These are phyloP conservation scores for Gossypium bickii DNA, from an alignment of 345 rosid genomes.

Conservation along the genomic window DNA sequence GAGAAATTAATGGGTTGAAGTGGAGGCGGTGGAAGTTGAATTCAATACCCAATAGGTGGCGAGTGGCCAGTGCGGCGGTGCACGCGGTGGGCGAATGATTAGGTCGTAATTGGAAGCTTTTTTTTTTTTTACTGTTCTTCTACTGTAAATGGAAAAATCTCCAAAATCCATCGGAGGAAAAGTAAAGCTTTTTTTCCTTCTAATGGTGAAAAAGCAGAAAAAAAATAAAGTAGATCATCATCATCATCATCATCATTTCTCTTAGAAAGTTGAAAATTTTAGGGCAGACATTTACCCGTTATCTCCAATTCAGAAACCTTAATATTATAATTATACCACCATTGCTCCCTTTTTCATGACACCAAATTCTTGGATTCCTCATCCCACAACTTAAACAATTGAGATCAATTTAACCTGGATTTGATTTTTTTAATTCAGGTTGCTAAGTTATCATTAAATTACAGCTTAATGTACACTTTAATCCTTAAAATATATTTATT, in stretches of 20 bases:
- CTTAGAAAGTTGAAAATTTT: background rate
- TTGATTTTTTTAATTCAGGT: background rate
- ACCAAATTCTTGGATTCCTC: background rate
- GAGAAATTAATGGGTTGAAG: background rate
- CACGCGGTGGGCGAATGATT: conserved; percentile 28
- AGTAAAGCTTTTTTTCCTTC: conserved; percentile 7
- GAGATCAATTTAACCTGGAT: background rate
- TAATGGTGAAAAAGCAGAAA: conserved; percentile 21
- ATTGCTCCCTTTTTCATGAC: background rate
- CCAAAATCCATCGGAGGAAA: background rate
- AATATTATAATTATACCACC: background rate
- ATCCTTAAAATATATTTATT: no score
- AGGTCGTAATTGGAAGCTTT: conserved; percentile 28
- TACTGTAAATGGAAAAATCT: background rate
- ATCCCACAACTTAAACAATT: background rate
- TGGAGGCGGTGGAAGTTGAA: background rate
- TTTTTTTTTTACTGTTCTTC: background rate
- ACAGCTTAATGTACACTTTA: no score
- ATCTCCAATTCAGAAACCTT: background rate
- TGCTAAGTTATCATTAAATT: no score
- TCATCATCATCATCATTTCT: background rate
- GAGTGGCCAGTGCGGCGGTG: background rate
- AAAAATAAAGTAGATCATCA: background rate
- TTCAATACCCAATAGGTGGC: background rate
- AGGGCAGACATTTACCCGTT: background rate